Conservation (phyloP, 768 basidiomycete species). For the Agaricus bisporus region DNA sequence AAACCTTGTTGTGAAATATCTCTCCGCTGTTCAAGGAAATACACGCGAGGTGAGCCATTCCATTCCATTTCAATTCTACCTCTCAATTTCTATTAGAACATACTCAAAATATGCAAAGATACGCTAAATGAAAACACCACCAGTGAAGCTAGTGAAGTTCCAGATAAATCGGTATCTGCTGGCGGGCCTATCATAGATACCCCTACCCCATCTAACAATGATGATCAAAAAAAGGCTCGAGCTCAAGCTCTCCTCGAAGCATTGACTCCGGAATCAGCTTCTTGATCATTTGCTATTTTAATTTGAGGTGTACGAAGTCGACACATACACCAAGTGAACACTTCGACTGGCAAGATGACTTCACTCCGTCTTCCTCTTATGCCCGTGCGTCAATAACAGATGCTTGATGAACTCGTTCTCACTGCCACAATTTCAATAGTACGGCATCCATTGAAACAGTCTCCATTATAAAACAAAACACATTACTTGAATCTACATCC, state of each 20-base stretch:
- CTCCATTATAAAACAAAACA: too few relatives aligned
- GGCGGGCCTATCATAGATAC: neutral
- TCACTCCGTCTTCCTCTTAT: too few relatives aligned
- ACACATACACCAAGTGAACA: too few relatives aligned
- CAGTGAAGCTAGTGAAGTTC: neutral
- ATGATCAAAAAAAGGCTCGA: neutral
- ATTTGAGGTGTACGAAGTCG: too few relatives aligned
- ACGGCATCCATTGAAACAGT: too few relatives aligned
- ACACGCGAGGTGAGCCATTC: conserved; percentile 30
- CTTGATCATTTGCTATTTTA: neutral
- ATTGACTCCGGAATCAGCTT: neutral
- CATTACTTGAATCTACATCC: too few relatives aligned
- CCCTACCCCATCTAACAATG: neutral
- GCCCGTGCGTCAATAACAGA: too few relatives aligned
- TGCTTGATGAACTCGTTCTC: too few relatives aligned
- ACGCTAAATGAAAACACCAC: neutral
- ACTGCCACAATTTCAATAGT: too few relatives aligned
- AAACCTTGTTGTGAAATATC: conserved; percentile 38
- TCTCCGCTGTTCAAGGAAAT: conserved; percentile 43
- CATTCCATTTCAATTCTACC: neutral
- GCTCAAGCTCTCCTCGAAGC: conserved; percentile 2
- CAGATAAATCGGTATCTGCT: neutral
- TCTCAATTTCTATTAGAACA: neutral
- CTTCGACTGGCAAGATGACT: too few relatives aligned
- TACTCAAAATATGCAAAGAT: neutral